These are phyloP conservation scores for Mycena vulgaris DNA, from an alignment of 768 basidiomycete species.

Conservation along the genomic window DNA sequence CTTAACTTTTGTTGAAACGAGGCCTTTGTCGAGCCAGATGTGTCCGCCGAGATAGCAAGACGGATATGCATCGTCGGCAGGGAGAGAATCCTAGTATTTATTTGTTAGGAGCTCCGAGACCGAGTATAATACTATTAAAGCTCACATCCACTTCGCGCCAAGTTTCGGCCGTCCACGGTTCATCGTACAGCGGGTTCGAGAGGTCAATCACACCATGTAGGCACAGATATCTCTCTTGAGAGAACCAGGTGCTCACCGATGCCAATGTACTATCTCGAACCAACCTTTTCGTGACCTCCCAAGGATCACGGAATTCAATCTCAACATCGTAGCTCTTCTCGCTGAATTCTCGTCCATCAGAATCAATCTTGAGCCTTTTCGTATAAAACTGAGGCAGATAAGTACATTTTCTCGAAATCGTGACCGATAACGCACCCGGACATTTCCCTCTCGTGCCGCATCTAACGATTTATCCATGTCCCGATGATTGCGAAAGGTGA, in stretches of 20 bases:
- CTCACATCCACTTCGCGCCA: neutral
- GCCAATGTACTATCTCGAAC: conserved; percentile 33
- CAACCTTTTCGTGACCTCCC: conserved; percentile 34
- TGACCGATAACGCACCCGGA: neutral
- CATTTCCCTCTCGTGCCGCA: conserved; percentile 20
- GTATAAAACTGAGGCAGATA: conserved; percentile 29
- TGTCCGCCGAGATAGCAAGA: too few species aligned
- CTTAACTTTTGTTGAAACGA: neutral
- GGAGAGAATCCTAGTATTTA: too few species aligned
- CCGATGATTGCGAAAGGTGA: conserved; percentile 34
- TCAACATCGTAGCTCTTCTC: conserved; percentile 26
- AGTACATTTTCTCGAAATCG: too few species aligned
- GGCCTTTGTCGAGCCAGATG: neutral
- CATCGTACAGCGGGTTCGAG: neutral
- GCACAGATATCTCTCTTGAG: neutral
- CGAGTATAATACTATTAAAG: too few species aligned
- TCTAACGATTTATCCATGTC: conserved; percentile 24
- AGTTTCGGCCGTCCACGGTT: neutral
- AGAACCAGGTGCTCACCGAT: conserved; percentile 25
- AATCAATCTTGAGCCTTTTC: conserved; percentile 20
- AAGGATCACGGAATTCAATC: conserved; percentile 3
- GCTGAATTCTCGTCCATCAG: conserved; percentile 20
- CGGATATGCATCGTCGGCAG: too few species aligned
- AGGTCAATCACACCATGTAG: neutral
- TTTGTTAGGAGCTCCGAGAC: too few species aligned